Percentiles rank a stretch among this genome's conserved stretches.
Conservation (phyloP, 495 filamentous ascomycete genomes). For the Oidiodendron maius region DNA sequence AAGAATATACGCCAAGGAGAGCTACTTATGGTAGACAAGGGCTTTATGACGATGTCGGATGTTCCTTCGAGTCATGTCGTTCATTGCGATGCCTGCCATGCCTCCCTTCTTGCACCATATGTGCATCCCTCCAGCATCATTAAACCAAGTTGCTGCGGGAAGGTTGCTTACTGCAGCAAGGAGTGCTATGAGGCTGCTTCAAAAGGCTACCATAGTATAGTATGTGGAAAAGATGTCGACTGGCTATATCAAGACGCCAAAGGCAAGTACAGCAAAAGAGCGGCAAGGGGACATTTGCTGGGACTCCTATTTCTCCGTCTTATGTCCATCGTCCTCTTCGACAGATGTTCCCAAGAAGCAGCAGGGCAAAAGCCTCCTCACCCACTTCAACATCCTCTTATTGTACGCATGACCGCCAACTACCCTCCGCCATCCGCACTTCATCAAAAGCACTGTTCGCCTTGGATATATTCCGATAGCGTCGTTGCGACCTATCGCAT, state of each 20-base stretch:
- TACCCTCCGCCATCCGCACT: slow-evolving; percentile 6
- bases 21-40: slow-evolving; percentile 13
- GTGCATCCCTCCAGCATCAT: not conserved
- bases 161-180: slow-evolving; percentile 13
- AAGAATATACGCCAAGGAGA: slow-evolving; percentile 15
- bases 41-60: slow-evolving; percentile 6
- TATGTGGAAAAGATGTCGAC: slow-evolving; percentile 16
- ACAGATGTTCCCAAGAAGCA: not conserved
- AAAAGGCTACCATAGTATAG: slow-evolving; percentile 13
- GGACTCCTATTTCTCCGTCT: slow-evolving; percentile 10
- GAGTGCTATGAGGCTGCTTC: slow-evolving; percentile 10
- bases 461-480: slow-evolving; percentile 14
- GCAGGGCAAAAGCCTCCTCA: not conserved
- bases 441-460: not conserved
- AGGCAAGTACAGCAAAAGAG: not conserved
- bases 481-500: slow-evolving; percentile 9
- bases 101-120: slow-evolving; percentile 6
- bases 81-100: slow-evolving; percentile 18
- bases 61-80: not conserved
- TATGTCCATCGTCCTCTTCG: slow-evolving; percentile 10
- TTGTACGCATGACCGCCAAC: slow-evolving; percentile 14
- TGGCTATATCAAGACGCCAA: slow-evolving; percentile 10
- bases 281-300: slow-evolving; percentile 1
- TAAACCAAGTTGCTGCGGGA: slow-evolving; percentile 13
- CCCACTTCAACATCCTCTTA: slow-evolving; percentile 13